These are phyloP conservation scores for Cucurbita moschata DNA, from an alignment of 306 rosid species.

Conservation along the genomic window DNA sequence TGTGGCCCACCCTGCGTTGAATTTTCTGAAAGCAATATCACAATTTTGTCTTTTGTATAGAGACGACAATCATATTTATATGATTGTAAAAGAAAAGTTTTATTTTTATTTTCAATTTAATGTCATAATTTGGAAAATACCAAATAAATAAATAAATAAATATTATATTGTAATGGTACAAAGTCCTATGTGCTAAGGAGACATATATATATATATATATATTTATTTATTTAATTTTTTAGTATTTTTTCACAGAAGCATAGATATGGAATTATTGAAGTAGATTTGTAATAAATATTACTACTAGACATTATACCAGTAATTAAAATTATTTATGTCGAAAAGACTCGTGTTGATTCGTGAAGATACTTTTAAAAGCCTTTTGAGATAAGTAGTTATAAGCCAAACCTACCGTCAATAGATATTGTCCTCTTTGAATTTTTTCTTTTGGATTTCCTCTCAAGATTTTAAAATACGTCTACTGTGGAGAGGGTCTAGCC, in stretches of 20 bases:
- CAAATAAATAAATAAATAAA: not conserved
- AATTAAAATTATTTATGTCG: fast-evolving
- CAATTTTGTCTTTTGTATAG: not conserved
- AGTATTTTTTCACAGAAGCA: not conserved
- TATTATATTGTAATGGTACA: not conserved
- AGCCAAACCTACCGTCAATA: too few species aligned
- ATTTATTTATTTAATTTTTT: too few species aligned
- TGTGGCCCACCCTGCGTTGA: not conserved
- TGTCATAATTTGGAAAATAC: not conserved
- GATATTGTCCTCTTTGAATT: too few species aligned
- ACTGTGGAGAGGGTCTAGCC: too few species aligned
- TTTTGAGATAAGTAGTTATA: too few species aligned
- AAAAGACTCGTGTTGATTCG: too few species aligned
- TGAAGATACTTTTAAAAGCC: too few species aligned
- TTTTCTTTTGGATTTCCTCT: too few species aligned
- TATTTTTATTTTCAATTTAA: not conserved
- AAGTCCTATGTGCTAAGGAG: not conserved
- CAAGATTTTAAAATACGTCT: too few species aligned
- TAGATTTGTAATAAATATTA: not conserved
- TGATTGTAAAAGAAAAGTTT: not conserved
- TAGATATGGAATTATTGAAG: not conserved
- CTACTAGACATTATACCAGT: too few species aligned
- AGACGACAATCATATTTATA: not conserved
- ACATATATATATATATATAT: not conserved
- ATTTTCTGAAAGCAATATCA: not conserved